These are phyloP conservation scores for Anethum foeniculum DNA, from an alignment of 140 eudicot species.

Conservation along the genomic window DNA sequence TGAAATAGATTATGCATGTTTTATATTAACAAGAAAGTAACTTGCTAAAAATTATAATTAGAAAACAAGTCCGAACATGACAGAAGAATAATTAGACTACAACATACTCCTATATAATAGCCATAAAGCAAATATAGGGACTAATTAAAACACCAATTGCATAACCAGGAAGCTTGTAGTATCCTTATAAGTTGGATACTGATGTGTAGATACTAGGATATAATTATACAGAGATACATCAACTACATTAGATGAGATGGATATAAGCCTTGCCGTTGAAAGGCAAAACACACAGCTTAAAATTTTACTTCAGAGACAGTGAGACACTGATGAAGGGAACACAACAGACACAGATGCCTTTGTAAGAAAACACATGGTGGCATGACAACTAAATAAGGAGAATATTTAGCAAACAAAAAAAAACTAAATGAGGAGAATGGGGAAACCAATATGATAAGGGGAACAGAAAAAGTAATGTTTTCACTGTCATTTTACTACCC, in stretches of 20 bases:
- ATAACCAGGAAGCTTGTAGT: not conserved
- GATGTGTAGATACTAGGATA: not conserved
- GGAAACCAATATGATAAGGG: not conserved
- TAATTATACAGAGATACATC: not conserved
- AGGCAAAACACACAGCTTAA: not conserved
- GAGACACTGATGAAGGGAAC: not conserved
- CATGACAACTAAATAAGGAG: not conserved
- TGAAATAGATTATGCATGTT: constrained; percentile 19
- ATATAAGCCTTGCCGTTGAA: not conserved
- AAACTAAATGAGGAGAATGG: not conserved
- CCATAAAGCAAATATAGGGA: not conserved
- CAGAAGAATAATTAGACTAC: not conserved
- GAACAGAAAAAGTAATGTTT: not conserved
- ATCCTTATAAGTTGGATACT: not conserved
- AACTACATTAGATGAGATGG: not conserved
- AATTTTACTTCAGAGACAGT: not conserved
- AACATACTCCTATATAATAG: not conserved
- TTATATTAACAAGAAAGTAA: constrained; percentile 35
- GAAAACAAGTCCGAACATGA: not conserved
- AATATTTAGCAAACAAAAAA: too few relatives aligned
- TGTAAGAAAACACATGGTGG: not conserved
- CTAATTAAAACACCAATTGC: not conserved
- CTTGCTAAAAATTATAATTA: constrained; percentile 10
- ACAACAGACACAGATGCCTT: not conserved
- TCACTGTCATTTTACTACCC: not conserved